Evolutionary conservation across 495 filamentous ascomycete species (phyloP).

Genomic region (Eremomyces bilateralis): DNA sequence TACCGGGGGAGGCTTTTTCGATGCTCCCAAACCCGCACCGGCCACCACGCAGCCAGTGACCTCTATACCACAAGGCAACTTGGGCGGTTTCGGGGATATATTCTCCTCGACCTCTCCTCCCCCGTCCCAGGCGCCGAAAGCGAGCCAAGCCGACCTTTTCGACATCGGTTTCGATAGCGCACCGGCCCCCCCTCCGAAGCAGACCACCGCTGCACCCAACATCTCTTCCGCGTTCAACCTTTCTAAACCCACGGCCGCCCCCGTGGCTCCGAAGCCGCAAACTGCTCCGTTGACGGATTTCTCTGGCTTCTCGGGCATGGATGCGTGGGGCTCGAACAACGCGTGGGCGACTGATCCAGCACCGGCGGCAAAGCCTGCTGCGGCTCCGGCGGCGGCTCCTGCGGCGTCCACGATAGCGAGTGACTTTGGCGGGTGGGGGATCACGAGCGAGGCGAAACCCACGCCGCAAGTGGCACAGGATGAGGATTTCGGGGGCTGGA

Average conservation of each 20-base stretch:
- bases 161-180: slow-evolving; percentile 37
- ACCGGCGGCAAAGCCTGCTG: neutral
- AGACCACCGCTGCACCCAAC: slow-evolving; percentile 25
- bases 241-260: slow-evolving; percentile 27
- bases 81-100: slow-evolving; percentile 20
- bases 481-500: slow-evolving; percentile 91
- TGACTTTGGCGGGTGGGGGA: slow-evolving; percentile 4
- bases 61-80: slow-evolving; percentile 4
- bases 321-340: slow-evolving; percentile 18
- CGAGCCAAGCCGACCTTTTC: slow-evolving; percentile 49
- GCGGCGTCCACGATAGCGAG: slow-evolving; percentile 2
- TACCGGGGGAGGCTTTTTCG: slow-evolving; percentile 62
- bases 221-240: slow-evolving; percentile 62
- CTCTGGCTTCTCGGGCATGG: slow-evolving; percentile 25
- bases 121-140: slow-evolving; percentile 32
- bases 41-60: slow-evolving; percentile 8
- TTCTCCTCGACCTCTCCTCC: slow-evolving; percentile 11
- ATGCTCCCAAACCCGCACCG: slow-evolving; percentile 19
- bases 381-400: slow-evolving; percentile 8
- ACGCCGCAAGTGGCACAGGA: slow-evolving; percentile 37
- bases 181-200: slow-evolving; percentile 13
- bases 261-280: slow-evolving; percentile 17
- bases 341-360: neutral
- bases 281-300: slow-evolving; percentile 20
- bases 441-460: slow-evolving; percentile 3